Percentiles rank a stretch among this genome's conserved stretches.
These are phyloP conservation scores for Scenedesmus sp. DNA, from an alignment of 163 green algal species.

Conservation along the genomic window DNA sequence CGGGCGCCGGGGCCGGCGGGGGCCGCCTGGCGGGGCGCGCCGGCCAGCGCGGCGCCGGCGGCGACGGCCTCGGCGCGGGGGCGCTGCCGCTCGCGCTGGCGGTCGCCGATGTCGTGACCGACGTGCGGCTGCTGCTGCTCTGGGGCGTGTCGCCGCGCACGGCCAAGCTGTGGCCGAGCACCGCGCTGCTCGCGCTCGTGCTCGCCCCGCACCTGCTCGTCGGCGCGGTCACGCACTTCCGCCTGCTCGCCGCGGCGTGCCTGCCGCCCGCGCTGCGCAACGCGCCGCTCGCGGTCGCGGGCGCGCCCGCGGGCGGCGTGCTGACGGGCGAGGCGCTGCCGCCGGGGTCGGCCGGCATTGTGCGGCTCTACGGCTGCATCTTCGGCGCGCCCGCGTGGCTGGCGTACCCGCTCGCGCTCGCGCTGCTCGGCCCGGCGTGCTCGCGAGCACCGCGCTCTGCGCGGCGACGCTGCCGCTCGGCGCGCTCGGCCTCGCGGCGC, in stretches of 20 bases:
- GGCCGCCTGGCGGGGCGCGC: too few relatives aligned
- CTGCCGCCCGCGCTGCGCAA: conserved; percentile 26
- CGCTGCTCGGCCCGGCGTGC: conserved; percentile 23
- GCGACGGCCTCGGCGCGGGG: too few relatives aligned
- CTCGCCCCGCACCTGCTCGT: conserved; percentile 24
- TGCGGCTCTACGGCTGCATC: conserved; percentile 16
- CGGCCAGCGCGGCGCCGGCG: too few relatives aligned
- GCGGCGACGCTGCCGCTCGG: conserved; percentile 27
- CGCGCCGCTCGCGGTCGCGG: not conserved
- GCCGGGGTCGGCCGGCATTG: not conserved
- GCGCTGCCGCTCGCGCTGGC: conserved; percentile 17
- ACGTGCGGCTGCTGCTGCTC: conserved; percentile 31
- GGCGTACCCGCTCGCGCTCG: conserved; percentile 22
- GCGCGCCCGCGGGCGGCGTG: not conserved
- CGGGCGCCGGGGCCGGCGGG: too few relatives aligned
- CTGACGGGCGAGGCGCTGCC: conserved; percentile 14
- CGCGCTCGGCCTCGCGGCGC: not conserved
- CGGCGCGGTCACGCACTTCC: conserved; percentile 24
- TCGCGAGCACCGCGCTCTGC: not conserved
- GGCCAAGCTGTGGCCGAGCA: conserved; percentile 38
- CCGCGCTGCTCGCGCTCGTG: conserved; percentile 7
- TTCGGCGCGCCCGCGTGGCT: conserved; percentile 27
- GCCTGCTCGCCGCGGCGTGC: conserved; percentile 24
- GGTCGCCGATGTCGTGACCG: conserved; percentile 4
- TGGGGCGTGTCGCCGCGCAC: conserved; percentile 21